Percentiles rank a stretch among this genome's conserved stretches.
phyloP scores from a whole-genome alignment of 805 yeast genomes.

The Kodamaea jinghongensis region DNA sequence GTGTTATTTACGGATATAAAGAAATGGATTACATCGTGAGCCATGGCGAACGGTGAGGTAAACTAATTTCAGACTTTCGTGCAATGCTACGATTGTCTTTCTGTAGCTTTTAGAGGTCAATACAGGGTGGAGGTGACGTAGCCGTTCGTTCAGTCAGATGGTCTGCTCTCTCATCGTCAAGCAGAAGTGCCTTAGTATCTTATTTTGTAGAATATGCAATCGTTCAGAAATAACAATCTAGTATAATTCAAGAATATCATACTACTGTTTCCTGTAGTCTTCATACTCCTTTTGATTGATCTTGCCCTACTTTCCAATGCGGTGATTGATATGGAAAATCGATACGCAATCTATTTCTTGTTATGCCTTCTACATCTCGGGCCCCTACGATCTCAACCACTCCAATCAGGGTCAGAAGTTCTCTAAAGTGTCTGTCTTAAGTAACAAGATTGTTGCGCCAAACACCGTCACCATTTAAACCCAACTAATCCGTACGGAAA shows the following conservation, averaged over 20 bases:
- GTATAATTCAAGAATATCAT: conserved; percentile 8
- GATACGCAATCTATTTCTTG: background rate
- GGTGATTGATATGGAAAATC: too few relatives aligned
- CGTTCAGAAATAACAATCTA: conserved; percentile 9
- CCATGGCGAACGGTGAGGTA: too few relatives aligned
- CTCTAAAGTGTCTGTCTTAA: conserved; percentile 40
- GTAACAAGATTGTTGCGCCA: conserved; percentile 53
- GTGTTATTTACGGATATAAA: too few relatives aligned
- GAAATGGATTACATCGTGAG: too few relatives aligned
- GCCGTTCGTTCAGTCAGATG: too few relatives aligned
- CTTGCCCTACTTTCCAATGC: conserved; percentile 2
- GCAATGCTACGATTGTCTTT: too few relatives aligned
- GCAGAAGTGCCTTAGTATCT: too few relatives aligned
- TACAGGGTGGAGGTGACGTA: too few relatives aligned
- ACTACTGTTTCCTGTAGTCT: conserved; percentile 10
- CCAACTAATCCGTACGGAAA: conserved; percentile 35
- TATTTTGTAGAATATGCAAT: conserved; percentile 10
- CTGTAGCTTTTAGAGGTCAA: too few relatives aligned
- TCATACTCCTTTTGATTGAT: conserved; percentile 4
- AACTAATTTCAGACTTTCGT: too few relatives aligned
- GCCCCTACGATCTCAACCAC: background rate
- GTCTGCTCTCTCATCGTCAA: too few relatives aligned
- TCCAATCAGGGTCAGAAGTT: conserved; percentile 40
- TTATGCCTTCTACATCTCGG: conserved; percentile 1
- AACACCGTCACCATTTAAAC: conserved; percentile 46